These are phyloP conservation scores for Taiwanofungus camphoratus DNA, from an alignment of 1,284 basidiomycete genomes.

Conservation along the genomic window DNA sequence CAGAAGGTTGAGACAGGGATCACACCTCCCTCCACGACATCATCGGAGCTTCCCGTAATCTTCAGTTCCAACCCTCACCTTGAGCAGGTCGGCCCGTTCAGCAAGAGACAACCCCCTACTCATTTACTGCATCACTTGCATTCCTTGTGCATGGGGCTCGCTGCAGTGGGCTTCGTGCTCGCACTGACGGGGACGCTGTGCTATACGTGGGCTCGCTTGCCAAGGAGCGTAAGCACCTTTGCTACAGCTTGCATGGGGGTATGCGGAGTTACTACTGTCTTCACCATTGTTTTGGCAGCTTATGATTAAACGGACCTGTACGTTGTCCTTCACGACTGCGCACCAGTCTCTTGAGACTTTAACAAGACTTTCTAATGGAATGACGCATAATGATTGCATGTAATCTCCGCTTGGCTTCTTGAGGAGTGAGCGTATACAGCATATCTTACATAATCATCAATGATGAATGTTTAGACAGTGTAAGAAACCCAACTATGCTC, in stretches of 20 bases:
- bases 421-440: no score
- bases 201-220: constrained; percentile 45
- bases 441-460: no score
- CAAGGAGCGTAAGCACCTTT: constrained; percentile 37
- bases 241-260: constrained; percentile 34
- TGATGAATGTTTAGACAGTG: no score
- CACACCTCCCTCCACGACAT: neutral
- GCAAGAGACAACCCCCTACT: constrained; percentile 30
- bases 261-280: constrained; percentile 28
- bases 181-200: constrained; percentile 44
- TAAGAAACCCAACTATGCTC: no score
- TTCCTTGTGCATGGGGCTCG: constrained; percentile 40
- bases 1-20: constrained; percentile 14
- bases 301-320: no score
- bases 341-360: no score
- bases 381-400: no score
- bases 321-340: no score
- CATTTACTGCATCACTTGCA: constrained; percentile 46
- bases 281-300: constrained; percentile 12
- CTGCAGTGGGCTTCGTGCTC: constrained; percentile 47
- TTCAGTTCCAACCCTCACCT: constrained; percentile 38
- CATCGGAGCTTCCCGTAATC: constrained; percentile 1
- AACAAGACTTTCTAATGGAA: no score
- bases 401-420: no score
- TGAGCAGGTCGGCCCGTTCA: constrained; percentile 35